Evolutionary conservation across 768 basidiomycete species (phyloP).

Genomic region (Suillus bovinus): DNA sequence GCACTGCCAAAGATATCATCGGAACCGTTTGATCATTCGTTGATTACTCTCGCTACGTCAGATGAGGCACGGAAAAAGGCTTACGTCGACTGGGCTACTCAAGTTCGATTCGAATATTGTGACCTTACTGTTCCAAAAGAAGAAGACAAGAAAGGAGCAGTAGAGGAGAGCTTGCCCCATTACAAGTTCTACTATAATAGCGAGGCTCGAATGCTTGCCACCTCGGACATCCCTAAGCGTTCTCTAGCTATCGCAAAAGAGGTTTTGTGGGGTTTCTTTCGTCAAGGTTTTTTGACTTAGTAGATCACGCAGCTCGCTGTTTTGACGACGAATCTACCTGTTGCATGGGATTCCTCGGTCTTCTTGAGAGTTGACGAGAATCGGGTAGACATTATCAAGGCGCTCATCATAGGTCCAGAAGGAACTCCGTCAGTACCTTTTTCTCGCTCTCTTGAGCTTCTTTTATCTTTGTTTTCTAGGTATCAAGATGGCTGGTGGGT

Average conservation of each 20-base stretch:
- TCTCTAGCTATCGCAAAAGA: constrained; percentile 96
- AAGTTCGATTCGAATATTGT: constrained; percentile 86
- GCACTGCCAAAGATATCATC: constrained; percentile 74
- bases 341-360: constrained; percentile 92
- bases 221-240: constrained; percentile 86
- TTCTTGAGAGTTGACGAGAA: constrained; percentile 92
- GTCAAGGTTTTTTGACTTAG: constrained; percentile 13
- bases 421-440: constrained; percentile 76
- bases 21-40: constrained; percentile 42
- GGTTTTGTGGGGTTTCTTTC: constrained; percentile 39
- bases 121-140: constrained; percentile 62
- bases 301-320: constrained; percentile 72
- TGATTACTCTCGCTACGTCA: constrained; percentile 46
- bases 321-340: constrained; percentile 90
- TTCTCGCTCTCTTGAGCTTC: constrained; percentile 6
- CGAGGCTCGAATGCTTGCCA: constrained; percentile 82
- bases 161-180: constrained; percentile 55
- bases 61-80: constrained; percentile 67
- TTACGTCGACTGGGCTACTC: constrained; percentile 85
- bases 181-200: constrained; percentile 84
- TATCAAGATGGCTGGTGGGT: constrained; percentile 90
- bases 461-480: constrained; percentile 37
- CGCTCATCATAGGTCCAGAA: constrained; percentile 90
- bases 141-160: constrained; percentile 13
- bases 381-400: constrained; percentile 89